Evolutionary conservation across 2,329 filamentous ascomycete species (phyloP), one percentile per base, ranked within the genome.

Genomic region (Onygenales sp.): DNA sequence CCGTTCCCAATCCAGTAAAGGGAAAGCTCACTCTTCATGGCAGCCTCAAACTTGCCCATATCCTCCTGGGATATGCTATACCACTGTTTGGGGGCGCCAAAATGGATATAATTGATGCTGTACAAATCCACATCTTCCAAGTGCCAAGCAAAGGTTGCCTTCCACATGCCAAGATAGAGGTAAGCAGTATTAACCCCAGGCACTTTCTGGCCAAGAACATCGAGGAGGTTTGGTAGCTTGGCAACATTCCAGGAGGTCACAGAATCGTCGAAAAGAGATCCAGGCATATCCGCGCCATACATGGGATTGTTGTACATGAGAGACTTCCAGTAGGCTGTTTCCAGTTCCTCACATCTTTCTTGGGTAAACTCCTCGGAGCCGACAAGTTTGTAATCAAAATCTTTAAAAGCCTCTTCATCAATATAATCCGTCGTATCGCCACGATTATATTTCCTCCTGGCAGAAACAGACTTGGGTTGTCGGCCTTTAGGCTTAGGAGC

Each of bases 21-120:
- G 13, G 10, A 21, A 56, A 42, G 62, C 68, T 58, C 64, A 65
- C 79, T 90, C 72, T 87, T 92, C 93, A 98, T 98, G 42, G 89
- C 92, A 39, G 84, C 83, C 70, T 98, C 93, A 62, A 98, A 98
- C 13, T 87, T 85, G 49, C 90, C 83, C 11, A 92, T 90, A 67
- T 98, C 93, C 59, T 88, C 87, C 68, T 97, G 94, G 0, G 92
- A 95, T 59, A 98, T 97, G 70, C 91, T 96, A 73, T 98, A 98
- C 93, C 93, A 98, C 69, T 98, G 93, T 72, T 98, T 98, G 0
- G 93, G 93, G 1, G 93, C 93, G 52, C 93, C 93, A 68, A 98
- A 98, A 66, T 98, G 93, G 55, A 98, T 90, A 69, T 96, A 98
- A 74, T 98, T 98, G 78, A 98, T 98, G 68, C 91, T 97, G 82